Evolutionary conservation across 78 protist species (phyloP), one percentile per base, ranked within the genome.

Genomic region (Cavenderia fasciculata): DNA sequence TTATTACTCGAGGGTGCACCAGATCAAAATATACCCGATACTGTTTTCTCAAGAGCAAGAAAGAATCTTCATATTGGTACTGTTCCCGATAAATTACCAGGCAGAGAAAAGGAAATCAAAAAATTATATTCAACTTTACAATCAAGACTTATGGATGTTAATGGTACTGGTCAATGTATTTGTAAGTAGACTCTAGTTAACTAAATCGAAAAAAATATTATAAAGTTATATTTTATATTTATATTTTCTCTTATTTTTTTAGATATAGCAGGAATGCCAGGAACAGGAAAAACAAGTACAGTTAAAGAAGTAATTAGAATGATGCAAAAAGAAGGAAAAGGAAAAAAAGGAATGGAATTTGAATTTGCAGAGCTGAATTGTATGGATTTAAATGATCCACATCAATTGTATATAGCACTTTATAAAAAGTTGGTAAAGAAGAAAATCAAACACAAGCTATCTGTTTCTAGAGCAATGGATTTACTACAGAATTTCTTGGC

Each of bases 221-320:
- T n/a, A n/a, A n/a, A n/a, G n/a, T n/a, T n/a, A n/a, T n/a, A n/a
- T n/a, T n/a, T n/a, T n/a, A n/a, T n/a, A n/a, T n/a, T n/a, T n/a
- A n/a, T n/a, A n/a, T n/a, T n/a, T n/a, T n/a, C n/a, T n/a, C n/a
- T n/a, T n/a, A n/a, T n/a, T n/a, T n/a, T n/a, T n/a, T n/a, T n/a
- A n/a, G n/a, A 92, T 47, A 84, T 95, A 0, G 85, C 96, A 1
- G 96, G 96, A n/a, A 85, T 95, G 69, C 96, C 96, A 16, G 96
- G 96, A 23, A 93, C 96, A 7, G 97, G 97, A 16, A 95, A 95
- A 59, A 95, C 97, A 0, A 94, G 96, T 0, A 95, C 96, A 4
- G 96, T 92, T 0, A 77, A 59, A 59, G 95, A 95, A 36, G 65
- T 87, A 2, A 90, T 88, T 0, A 38, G 91, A 43, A 6, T 25